These are phyloP conservation scores for Coelastrella sp. DNA, from an alignment of 139 green algal genomes.

Conservation along the genomic window DNA sequence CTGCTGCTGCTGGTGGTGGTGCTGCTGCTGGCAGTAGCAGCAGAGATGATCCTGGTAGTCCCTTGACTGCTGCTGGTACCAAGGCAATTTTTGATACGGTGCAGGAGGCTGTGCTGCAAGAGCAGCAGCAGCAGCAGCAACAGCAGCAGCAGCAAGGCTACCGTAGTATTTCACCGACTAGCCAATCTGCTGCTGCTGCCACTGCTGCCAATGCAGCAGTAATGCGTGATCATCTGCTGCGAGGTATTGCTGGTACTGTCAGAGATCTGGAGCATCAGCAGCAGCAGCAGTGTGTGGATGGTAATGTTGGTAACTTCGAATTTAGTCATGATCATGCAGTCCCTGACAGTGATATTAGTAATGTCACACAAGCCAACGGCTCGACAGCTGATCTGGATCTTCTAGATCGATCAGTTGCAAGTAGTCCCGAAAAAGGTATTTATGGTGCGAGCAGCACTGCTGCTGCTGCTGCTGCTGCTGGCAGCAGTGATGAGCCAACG, in stretches of 20 bases:
- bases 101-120: background rate
- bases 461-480: background rate
- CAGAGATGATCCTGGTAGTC: background rate
- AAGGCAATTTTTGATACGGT: background rate
- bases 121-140: slow-evolving; percentile 4
- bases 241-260: background rate
- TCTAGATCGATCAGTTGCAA: background rate
- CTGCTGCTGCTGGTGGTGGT: background rate
- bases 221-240: background rate
- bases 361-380: background rate
- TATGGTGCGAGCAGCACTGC: too few species aligned
- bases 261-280: background rate
- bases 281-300: too few species aligned
- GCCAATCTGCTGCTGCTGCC: background rate
- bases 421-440: background rate
- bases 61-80: background rate
- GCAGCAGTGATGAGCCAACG: background rate
- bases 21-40: background rate
- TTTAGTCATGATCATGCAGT: too few species aligned
- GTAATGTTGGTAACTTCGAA: too few species aligned
- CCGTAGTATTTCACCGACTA: too few species aligned
- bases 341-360: background rate
- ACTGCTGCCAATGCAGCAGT: slow-evolving; percentile 7
- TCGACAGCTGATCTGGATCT: background rate
- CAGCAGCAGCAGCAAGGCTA: background rate